phyloP scores from a whole-genome alignment of 495 filamentous ascomycete species.

The Tuber melanosporum region DNA sequence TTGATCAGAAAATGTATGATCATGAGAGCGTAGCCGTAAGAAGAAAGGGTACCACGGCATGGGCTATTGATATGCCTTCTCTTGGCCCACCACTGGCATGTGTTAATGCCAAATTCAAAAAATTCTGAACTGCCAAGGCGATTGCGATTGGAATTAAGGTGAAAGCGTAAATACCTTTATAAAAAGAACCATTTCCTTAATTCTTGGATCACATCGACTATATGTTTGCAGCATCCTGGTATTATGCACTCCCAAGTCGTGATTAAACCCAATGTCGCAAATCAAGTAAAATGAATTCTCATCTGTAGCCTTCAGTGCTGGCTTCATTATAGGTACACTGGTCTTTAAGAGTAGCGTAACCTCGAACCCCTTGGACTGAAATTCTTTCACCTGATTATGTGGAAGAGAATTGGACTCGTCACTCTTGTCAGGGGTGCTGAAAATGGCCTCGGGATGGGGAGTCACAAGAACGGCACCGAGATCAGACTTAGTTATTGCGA shows the following conservation, averaged over 20 bases:
- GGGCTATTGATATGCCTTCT: conserved; percentile 69
- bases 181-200: conserved; percentile 66
- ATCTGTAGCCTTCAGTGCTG: conserved; percentile 55
- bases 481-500: conserved; percentile 40
- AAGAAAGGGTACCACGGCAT: conserved; percentile 72
- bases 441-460: neutral
- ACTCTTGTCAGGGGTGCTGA: conserved; percentile 3
- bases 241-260: conserved; percentile 70
- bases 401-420: conserved; percentile 43
- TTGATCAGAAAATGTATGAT: conserved; percentile 80
- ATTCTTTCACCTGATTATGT: conserved; percentile 60
- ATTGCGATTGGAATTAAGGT: neutral
- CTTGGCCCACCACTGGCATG: conserved; percentile 62
- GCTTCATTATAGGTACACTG: conserved; percentile 73
- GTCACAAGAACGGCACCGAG: conserved; percentile 41
- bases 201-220: conserved; percentile 62
- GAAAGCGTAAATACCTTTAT: conserved; percentile 53
- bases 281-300: conserved; percentile 24
- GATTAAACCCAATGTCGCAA: conserved; percentile 80
- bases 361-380: conserved; percentile 62
- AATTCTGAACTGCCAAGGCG: neutral
- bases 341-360: conserved; percentile 64
- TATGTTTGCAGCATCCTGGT: conserved; percentile 72
- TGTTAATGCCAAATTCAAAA: neutral
- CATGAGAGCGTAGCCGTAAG: conserved; percentile 86